Percentiles rank a stretch among this genome's conserved stretches.
phyloP scores from a whole-genome alignment of 1,139 yeast genomes.

The Lodderomyces metapsilosis region DNA sequence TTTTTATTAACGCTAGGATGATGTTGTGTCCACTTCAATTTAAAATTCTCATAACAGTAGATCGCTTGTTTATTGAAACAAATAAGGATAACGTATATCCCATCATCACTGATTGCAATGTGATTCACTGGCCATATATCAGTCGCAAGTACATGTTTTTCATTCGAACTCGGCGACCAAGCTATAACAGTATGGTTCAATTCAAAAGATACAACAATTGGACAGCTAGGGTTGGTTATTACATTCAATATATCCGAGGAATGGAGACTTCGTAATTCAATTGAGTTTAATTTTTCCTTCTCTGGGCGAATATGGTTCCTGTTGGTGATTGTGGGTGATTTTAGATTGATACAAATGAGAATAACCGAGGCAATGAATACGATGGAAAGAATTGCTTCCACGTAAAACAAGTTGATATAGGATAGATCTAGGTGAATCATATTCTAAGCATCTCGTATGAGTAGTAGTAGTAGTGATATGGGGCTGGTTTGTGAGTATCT shows the following conservation, averaged over 20 bases:
- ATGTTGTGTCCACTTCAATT: slow-evolving; percentile 48
- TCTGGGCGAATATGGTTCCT: not conserved
- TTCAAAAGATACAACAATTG: slow-evolving; percentile 67
- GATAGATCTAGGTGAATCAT: not conserved
- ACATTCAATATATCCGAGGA: slow-evolving; percentile 68
- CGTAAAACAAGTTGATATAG: not conserved
- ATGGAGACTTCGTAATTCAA: slow-evolving; percentile 45
- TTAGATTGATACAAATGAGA: slow-evolving; percentile 1
- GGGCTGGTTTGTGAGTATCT: not conserved
- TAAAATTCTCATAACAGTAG: slow-evolving; percentile 58
- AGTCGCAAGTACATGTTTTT: slow-evolving; percentile 46
- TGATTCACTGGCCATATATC: slow-evolving; percentile 70
- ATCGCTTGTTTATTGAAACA: slow-evolving; percentile 47
- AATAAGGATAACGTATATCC: slow-evolving; percentile 58
- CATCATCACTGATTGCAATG: slow-evolving; percentile 58
- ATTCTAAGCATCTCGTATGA: not conserved
- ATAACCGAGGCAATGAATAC: slow-evolving; percentile 2
- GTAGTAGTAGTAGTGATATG: not conserved
- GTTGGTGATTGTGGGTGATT: not conserved
- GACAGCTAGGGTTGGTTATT: slow-evolving; percentile 52
- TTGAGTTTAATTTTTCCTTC: slow-evolving; percentile 27
- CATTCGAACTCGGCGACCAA: slow-evolving; percentile 63
- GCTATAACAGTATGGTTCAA: slow-evolving; percentile 68
- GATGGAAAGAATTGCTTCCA: slow-evolving; percentile 1
- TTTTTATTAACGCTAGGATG: slow-evolving; percentile 13